These are phyloP conservation scores for Yarrowia sp. DNA, from an alignment of 805 yeast genomes.

Conservation along the genomic window DNA sequence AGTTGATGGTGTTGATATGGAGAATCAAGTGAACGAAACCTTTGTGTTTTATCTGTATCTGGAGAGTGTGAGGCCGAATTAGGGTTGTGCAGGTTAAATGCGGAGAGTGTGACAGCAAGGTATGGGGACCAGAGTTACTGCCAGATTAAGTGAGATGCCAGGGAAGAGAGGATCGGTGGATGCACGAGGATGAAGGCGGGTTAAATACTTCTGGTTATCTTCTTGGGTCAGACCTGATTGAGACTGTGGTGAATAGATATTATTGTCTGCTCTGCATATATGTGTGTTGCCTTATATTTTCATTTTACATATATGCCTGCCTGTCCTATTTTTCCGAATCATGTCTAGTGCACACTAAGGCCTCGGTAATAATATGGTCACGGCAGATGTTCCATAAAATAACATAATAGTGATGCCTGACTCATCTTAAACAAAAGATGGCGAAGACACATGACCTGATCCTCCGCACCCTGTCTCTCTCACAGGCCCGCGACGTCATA, in stretches of 20 bases:
- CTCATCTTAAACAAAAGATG: neutral
- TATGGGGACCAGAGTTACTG: neutral
- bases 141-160: neutral
- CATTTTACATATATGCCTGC: neutral
- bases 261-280: neutral
- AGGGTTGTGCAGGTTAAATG: slow-evolving; percentile 21
- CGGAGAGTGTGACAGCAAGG: slow-evolving; percentile 22
- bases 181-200: neutral
- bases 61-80: neutral
- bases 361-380: too few species aligned
- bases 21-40: neutral
- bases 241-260: too few species aligned
- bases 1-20: neutral
- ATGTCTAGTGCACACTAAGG: too few species aligned
- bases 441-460: slow-evolving; percentile 5
- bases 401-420: neutral
- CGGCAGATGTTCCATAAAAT: too few species aligned
- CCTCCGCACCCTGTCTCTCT: too few species aligned
- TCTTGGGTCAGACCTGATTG: too few species aligned
- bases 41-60: slow-evolving; percentile 14
- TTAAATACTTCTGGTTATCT: too few species aligned
- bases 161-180: neutral
- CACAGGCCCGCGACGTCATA: neutral
- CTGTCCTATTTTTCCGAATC: too few species aligned
- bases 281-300: neutral